Conservation (phyloP, 148 eudicot genomes). For the Fagopyrum esculentum region DNA sequence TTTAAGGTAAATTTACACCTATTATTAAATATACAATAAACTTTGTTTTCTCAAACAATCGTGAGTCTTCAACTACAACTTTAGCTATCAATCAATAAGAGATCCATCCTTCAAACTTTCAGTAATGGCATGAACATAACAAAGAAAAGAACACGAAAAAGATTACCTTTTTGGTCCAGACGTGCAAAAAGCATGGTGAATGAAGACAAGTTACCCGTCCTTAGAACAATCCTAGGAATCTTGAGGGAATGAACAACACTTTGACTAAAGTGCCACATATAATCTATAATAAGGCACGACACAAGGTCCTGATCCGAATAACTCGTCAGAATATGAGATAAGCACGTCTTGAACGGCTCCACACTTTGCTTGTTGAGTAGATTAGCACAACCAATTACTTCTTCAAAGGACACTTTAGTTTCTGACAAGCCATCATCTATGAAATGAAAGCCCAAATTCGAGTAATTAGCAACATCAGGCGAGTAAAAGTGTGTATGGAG, state of each 20-base stretch:
- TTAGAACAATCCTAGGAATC: slow-evolving; percentile 37
- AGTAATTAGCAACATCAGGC: slow-evolving; percentile 19
- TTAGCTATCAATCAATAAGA: neutral
- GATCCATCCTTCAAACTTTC: neutral
- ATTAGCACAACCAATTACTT: slow-evolving; percentile 6
- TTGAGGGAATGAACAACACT: slow-evolving; percentile 28
- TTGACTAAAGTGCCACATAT: slow-evolving; percentile 20
- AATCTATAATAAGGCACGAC: slow-evolving; percentile 36
- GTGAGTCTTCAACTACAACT: neutral
- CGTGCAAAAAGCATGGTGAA: neutral
- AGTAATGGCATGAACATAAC: neutral
- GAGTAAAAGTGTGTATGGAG: slow-evolving; percentile 30
- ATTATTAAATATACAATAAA: too few species aligned
- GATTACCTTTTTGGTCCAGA: neutral
- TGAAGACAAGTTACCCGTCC: slow-evolving; percentile 23
- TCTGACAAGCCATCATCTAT: slow-evolving; percentile 26
- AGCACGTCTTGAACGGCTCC: slow-evolving; percentile 20
- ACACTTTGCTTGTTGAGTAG: slow-evolving; percentile 22
- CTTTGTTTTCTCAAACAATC: too few species aligned
- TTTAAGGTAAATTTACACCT: too few species aligned
- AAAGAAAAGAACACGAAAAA: neutral
- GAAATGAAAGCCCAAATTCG: slow-evolving; percentile 27
- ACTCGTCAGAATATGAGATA: slow-evolving; percentile 15
- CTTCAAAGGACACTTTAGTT: neutral
- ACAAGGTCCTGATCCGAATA: slow-evolving; percentile 12